Base-by-base conservation (phyloP, 352 stramenopile genomes). In the Albugo candida region DNA sequence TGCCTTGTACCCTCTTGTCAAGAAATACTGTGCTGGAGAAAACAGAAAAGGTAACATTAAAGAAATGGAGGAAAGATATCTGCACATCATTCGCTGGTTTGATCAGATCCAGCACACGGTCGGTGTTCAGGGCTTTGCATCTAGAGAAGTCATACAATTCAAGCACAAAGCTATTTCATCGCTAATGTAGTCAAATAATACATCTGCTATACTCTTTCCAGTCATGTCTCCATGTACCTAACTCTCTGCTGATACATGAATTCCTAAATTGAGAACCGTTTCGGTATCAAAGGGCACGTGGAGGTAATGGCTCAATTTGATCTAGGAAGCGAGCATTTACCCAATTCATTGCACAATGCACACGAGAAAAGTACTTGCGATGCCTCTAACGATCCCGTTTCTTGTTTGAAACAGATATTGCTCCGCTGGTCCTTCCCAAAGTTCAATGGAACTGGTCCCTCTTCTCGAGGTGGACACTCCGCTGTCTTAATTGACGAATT, bases 101-200 rank as follows among this genome's bases (percentile, higher is more conserved):
- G 71, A 89, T 61, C 77, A 89, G 60, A 54, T 89, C 38, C 77
- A 89, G 56, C 73, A 86, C 68, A 85, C 77, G 48, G 74, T 62
- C 41, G 77, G 77, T 53, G 71, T 89, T 42, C 74, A 67, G 16
- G 77, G 77, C 43, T 89, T 89, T 81, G 65, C 59, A n/a, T 61
- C 70, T 54, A 57, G 81, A 38, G 70, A 81, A 27, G 51, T 89
- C 51, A 37, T 89, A 47, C 56, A 71, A 38, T 37, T 89, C 42
- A 45, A 51, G 41, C 53, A 38, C 41, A 61, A 19, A 31, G 24
- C 3, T 31, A 31, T 31, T 31, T 31, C 24, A 31, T 3, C 8
- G 24, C 24, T 31, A 31, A 31, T 31, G 24, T 31, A 31, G 24
- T 8, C 24, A 31, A 31, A 31, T 10, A 31, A 31, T 31, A 31